phyloP scores from a whole-genome alignment of 2,329 filamentous ascomycete species.

The Apiospora sp. region DNA sequence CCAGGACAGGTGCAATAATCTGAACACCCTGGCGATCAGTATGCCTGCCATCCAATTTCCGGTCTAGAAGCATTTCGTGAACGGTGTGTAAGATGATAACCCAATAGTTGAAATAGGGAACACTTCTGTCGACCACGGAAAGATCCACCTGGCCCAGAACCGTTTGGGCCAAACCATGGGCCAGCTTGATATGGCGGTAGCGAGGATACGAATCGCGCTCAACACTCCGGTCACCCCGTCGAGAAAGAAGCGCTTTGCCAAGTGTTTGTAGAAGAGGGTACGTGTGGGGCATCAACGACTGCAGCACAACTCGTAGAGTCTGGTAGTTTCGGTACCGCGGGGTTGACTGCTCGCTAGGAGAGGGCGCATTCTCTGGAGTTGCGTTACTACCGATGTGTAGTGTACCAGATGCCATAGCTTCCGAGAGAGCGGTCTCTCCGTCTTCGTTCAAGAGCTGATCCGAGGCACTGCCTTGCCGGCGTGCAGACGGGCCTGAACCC shows the following conservation, averaged over 20 bases:
- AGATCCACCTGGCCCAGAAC: slow-evolving; percentile 71
- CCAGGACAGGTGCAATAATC: slow-evolving; percentile 77
- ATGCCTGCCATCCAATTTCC: slow-evolving; percentile 52
- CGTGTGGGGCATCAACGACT: slow-evolving; percentile 80
- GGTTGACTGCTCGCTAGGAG: slow-evolving; percentile 39
- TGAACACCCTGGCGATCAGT: slow-evolving; percentile 59
- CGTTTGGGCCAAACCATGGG: slow-evolving; percentile 74
- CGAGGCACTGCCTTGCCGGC: slow-evolving; percentile 28
- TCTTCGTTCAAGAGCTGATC: slow-evolving; percentile 30
- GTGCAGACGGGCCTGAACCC: slow-evolving; percentile 28
- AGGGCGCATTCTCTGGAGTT: slow-evolving; percentile 29
- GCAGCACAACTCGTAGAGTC: slow-evolving; percentile 77
- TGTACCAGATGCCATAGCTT: slow-evolving; percentile 37
- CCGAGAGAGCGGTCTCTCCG: slow-evolving; percentile 40
- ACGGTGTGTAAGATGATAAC: slow-evolving; percentile 82
- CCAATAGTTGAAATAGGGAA: slow-evolving; percentile 79
- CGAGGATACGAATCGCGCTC: slow-evolving; percentile 69
- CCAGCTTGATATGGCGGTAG: slow-evolving; percentile 62
- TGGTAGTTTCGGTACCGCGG: slow-evolving; percentile 76
- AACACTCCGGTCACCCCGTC: slow-evolving; percentile 53
- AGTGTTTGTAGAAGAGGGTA: slow-evolving; percentile 86
- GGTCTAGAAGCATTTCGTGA: slow-evolving; percentile 81
- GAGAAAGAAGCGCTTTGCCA: slow-evolving; percentile 80
- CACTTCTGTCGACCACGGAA: slow-evolving; percentile 54
- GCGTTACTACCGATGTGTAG: slow-evolving; percentile 36